These are phyloP conservation scores for Lepidium didymum DNA, from an alignment of 345 rosid species.

Conservation along the genomic window DNA sequence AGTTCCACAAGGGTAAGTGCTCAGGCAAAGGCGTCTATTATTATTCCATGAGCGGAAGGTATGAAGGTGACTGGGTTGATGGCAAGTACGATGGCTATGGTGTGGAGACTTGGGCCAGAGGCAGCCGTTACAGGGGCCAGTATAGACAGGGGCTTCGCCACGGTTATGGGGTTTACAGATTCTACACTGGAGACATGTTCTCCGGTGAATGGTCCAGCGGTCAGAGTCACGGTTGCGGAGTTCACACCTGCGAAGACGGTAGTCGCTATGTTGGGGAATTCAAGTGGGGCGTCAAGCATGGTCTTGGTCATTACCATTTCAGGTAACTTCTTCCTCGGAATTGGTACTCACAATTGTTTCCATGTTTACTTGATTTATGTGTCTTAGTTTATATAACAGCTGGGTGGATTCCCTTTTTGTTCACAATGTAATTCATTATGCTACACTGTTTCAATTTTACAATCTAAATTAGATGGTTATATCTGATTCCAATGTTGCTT, in stretches of 20 bases:
- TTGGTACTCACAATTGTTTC: neutral
- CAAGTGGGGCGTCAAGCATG: slow-evolving; percentile 96
- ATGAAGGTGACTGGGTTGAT: slow-evolving; percentile 91
- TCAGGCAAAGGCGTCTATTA: slow-evolving; percentile 86
- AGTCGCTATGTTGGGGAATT: slow-evolving; percentile 92
- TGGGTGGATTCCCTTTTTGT: neutral
- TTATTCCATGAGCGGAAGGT: slow-evolving; percentile 89
- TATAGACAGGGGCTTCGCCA: slow-evolving; percentile 83
- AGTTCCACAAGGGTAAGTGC: slow-evolving; percentile 80
- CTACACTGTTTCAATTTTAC: neutral
- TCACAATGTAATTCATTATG: no score
- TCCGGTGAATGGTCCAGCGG: slow-evolving; percentile 98
- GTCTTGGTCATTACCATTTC: slow-evolving; percentile 91
- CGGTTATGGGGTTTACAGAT: slow-evolving; percentile 80
- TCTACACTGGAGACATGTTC: slow-evolving; percentile 90
- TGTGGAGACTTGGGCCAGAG: slow-evolving; percentile 95
- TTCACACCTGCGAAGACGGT: slow-evolving; percentile 93
- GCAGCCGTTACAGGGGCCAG: slow-evolving; percentile 88
- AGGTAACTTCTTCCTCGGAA: slow-evolving; percentile 36
- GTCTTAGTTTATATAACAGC: neutral
- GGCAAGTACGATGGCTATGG: slow-evolving; percentile 90
- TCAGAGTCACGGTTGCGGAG: slow-evolving; percentile 94
- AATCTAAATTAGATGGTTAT: neutral
- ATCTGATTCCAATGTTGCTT: neutral
- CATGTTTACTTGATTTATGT: neutral